Evolutionary conservation across 177 flowering plant genomes (phyloP).

Genomic region (Vitis hybrid): DNA sequence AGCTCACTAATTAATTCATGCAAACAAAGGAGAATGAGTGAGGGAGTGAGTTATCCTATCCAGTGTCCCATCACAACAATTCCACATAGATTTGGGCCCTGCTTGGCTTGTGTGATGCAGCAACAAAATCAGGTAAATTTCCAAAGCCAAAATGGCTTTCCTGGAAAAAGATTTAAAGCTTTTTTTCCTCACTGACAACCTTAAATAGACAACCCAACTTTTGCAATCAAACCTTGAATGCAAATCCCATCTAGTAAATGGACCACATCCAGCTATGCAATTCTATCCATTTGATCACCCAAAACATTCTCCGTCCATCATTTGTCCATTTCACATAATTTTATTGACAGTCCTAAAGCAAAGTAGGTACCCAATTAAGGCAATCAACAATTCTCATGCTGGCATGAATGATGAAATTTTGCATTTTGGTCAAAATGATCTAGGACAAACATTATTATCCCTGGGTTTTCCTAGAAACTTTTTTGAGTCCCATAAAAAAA

Average conservation of each 20-base stretch:
- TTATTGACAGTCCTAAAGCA: background rate
- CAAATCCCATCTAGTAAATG: slow-evolving; percentile 3
- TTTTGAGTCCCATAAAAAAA: background rate
- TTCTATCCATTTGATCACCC: background rate
- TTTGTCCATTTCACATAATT: slow-evolving; percentile 6
- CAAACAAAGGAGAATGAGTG: background rate
- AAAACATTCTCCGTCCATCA: slow-evolving; percentile 1
- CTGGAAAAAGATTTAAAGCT: background rate
- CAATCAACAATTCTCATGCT: slow-evolving; percentile 3
- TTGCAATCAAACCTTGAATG: background rate
- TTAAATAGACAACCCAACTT: slow-evolving; percentile 4
- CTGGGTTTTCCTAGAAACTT: too few relatives aligned
- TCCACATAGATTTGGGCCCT: slow-evolving; percentile 2
- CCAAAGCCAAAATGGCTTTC: background rate
- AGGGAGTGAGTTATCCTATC: slow-evolving; percentile 12
- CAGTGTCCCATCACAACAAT: slow-evolving; percentile 9
- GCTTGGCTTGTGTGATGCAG: slow-evolving; percentile 1
- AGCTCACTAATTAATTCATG: background rate
- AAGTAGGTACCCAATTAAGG: slow-evolving; percentile 4
- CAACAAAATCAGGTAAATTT: slow-evolving; percentile 2
- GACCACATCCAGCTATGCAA: background rate
- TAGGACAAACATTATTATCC: too few relatives aligned
- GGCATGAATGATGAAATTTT: slow-evolving; percentile 2
- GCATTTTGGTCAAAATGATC: too few relatives aligned
- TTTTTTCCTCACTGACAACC: slow-evolving; percentile 3